Conservation (phyloP, 140 eudicot genomes). For the Ambrosia hybrid region DNA sequence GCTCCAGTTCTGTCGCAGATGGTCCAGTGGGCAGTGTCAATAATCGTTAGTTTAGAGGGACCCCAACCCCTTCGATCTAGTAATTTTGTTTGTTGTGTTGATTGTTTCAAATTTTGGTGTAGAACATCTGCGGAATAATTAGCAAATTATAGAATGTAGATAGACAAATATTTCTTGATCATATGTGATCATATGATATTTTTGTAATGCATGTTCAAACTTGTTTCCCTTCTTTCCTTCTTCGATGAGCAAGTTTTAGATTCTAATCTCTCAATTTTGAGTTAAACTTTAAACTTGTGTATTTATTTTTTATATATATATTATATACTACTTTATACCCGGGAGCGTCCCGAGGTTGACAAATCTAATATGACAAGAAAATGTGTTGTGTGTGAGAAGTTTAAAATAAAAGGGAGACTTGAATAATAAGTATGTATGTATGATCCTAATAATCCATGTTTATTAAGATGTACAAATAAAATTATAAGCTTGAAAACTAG, state of each 20-base stretch:
- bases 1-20: conserved; percentile 60
- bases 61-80: conserved; percentile 42
- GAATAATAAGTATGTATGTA: neutral
- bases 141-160: conserved; percentile 33
- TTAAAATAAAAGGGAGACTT: conserved; percentile 5
- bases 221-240: neutral
- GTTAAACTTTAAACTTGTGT: neutral
- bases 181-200: neutral
- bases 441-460: conserved; percentile 6
- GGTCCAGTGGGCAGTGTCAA: conserved; percentile 40
- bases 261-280: neutral
- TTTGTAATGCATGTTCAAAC: conserved; percentile 24
- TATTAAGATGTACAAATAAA: neutral
- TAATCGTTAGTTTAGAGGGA: conserved; percentile 17
- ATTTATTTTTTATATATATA: no score
- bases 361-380: no score
- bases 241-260: neutral
- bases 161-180: conserved; percentile 6
- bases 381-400: neutral
- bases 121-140: conserved; percentile 41
- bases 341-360: no score
- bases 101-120: conserved; percentile 34
- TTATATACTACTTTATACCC: no score
- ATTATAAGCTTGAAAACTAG: neutral
- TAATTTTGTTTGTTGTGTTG: neutral